phyloP scores from a whole-genome alignment of 176 grass and related monocot genomes.

The Avena sativa region DNA sequence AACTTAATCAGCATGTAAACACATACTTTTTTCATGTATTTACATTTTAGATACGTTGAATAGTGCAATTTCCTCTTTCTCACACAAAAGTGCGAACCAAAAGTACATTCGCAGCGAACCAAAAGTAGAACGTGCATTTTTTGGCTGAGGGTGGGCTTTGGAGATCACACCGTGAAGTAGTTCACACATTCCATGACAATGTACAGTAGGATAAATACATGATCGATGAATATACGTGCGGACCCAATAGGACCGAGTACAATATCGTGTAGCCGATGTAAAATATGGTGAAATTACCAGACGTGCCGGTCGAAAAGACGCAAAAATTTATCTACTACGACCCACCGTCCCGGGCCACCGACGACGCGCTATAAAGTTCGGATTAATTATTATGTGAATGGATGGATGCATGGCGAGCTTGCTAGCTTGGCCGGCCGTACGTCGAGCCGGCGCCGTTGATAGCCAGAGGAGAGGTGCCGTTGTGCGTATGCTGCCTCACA shows the following conservation, averaged over 20 bases:
- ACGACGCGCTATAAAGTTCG: background rate
- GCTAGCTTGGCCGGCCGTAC: background rate
- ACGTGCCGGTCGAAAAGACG: background rate
- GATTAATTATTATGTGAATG: slow-evolving; percentile 1
- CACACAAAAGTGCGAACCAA: background rate
- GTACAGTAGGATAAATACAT: background rate
- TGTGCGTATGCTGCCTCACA: slow-evolving; percentile 8
- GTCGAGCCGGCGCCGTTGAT: slow-evolving; percentile 24
- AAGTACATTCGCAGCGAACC: background rate
- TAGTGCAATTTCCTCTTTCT: background rate
- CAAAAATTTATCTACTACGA: slow-evolving; percentile 40
- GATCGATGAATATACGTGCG: background rate
- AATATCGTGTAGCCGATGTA: background rate
- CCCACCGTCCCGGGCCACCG: background rate
- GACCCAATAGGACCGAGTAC: background rate
- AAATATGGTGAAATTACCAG: slow-evolving; percentile 2
- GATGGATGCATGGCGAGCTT: background rate
- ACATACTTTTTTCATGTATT: no score
- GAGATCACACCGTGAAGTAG: background rate
- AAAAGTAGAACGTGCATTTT: background rate
- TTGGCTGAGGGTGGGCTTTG: background rate
- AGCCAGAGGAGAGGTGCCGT: background rate
- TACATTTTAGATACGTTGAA: no score
- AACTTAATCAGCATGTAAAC: no score
- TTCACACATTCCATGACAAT: background rate